These are phyloP conservation scores for Vararia minispora DNA, from an alignment of 768 basidiomycete genomes.

Conservation along the genomic window DNA sequence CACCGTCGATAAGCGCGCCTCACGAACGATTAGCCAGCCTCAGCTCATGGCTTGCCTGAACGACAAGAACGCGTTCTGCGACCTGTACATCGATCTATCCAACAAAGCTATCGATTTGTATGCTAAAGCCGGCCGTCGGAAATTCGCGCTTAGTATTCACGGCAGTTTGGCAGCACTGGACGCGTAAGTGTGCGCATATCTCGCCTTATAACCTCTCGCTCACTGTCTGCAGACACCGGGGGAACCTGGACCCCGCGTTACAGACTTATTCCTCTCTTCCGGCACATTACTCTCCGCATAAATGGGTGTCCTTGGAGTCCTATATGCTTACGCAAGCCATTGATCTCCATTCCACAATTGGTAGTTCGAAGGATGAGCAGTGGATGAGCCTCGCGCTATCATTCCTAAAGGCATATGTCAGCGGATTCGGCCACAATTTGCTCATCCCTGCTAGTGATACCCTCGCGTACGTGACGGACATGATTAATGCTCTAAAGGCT, in stretches of 20 bases:
- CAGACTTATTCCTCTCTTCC: slow-evolving; percentile 71
- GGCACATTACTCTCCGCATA: slow-evolving; percentile 73
- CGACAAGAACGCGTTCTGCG: slow-evolving; percentile 56
- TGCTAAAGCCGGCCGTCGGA: slow-evolving; percentile 68
- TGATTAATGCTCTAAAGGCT: slow-evolving; percentile 38
- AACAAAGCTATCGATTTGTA: slow-evolving; percentile 82
- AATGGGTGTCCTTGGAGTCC: slow-evolving; percentile 72
- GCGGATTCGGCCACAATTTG: slow-evolving; percentile 39
- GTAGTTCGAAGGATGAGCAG: slow-evolving; percentile 53
- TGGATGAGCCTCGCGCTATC: slow-evolving; percentile 74
- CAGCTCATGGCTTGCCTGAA: slow-evolving; percentile 50
- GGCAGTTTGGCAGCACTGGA: slow-evolving; percentile 84
- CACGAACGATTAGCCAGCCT: slow-evolving; percentile 38
- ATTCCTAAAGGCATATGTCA: slow-evolving; percentile 61
- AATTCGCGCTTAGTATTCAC: slow-evolving; percentile 79
- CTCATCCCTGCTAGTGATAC: slow-evolving; percentile 43
- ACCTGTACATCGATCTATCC: slow-evolving; percentile 61
- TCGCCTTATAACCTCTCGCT: not conserved
- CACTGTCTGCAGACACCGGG: slow-evolving; percentile 48
- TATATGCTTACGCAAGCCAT: slow-evolving; percentile 70
- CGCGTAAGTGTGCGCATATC: slow-evolving; percentile 42
- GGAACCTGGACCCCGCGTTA: slow-evolving; percentile 49
- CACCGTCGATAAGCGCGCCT: slow-evolving; percentile 15
- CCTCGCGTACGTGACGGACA: slow-evolving; percentile 35
- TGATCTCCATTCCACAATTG: slow-evolving; percentile 48